Percentiles rank a stretch among this genome's conserved stretches.
Evolutionary conservation across 352 stramenopile genomes (phyloP).

Genomic region (Blastocystis hominis): DNA sequence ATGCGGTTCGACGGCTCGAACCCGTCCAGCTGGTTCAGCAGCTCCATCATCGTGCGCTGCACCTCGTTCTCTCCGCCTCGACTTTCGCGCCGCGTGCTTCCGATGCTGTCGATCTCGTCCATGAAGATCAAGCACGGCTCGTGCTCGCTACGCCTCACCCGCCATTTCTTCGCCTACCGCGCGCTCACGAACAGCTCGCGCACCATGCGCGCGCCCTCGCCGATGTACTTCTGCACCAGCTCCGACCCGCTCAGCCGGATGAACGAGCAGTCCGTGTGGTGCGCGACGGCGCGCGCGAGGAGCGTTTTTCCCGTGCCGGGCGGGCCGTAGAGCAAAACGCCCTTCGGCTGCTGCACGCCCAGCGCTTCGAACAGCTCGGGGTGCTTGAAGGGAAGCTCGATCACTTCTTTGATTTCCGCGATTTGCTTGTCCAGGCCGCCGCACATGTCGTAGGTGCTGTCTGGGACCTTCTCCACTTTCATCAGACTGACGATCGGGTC

Average conservation of each 20-base stretch:
- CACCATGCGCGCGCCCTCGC: conserved; percentile 93
- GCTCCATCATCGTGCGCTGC: conserved; percentile 96
- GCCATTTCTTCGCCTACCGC: conserved; percentile 63
- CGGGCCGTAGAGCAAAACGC: conserved; percentile 82
- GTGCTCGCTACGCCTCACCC: conserved; percentile 67
- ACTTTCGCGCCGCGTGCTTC: conserved; percentile 77
- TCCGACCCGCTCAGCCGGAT: conserved; percentile 95
- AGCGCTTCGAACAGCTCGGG: conserved; percentile 96
- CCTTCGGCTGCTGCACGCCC: conserved; percentile 91
- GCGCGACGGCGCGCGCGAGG: conserved; percentile 88
- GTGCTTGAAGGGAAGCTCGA: conserved; percentile 99
- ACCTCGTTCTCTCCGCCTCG: conserved; percentile 92
- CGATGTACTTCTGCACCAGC: conserved; percentile 99
- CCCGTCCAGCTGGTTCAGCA: conserved; percentile 87
- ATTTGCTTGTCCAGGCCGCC: conserved; percentile 98
- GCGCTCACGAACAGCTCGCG: conserved; percentile 98
- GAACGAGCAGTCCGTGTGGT: conserved; percentile 99
- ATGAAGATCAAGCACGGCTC: conserved; percentile 99
- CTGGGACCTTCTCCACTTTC: conserved; percentile 96
- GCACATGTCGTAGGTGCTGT: conserved; percentile 99
- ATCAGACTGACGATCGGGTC: conserved; percentile 82
- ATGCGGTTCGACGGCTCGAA: conserved; percentile 68
- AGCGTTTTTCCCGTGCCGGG: conserved; percentile 96
- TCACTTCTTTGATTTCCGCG: conserved; percentile 99
- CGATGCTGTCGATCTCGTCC: conserved; percentile 99